Conservation (phyloP, 208 protist species). For the Wallacemonas sp. region DNA sequence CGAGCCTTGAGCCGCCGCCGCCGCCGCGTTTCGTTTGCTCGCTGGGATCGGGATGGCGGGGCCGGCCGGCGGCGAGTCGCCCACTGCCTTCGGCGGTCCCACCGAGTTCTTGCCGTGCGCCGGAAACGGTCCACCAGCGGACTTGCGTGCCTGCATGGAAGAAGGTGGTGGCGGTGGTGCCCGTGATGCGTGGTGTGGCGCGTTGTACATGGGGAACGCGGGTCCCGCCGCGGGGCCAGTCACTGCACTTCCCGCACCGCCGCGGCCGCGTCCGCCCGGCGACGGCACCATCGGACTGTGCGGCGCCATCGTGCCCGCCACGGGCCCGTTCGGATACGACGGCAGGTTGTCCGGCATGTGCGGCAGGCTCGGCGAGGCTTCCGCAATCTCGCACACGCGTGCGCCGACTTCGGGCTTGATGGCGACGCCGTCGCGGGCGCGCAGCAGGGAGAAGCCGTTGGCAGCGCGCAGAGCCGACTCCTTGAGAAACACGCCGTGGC, state of each 20-base stretch:
- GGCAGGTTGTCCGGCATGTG: constrained; percentile 12
- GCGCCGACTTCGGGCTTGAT: constrained; percentile 60
- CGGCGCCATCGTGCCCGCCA: constrained; percentile 1
- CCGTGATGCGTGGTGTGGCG: not conserved
- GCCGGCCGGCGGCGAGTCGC: constrained; percentile 12
- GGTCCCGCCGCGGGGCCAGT: constrained; percentile 11
- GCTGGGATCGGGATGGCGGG: constrained; percentile 39
- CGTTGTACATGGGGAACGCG: not conserved
- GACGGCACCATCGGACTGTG: constrained; percentile 23
- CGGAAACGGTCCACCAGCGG: not conserved
- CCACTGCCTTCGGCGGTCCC: constrained; percentile 12
- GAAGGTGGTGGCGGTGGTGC: not conserved
- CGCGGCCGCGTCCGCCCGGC: constrained; percentile 26
- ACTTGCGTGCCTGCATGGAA: not conserved
- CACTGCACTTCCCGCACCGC: constrained; percentile 15
- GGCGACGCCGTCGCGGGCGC: constrained; percentile 53
- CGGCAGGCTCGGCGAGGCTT: constrained; percentile 16
- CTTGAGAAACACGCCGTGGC: constrained; percentile 47
- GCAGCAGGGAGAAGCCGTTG: constrained; percentile 39
- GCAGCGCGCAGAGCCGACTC: constrained; percentile 32
- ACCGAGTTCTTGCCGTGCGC: constrained; percentile 3
- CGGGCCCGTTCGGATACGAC: not conserved
- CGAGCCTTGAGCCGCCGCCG: constrained; percentile 16
- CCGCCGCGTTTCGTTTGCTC: constrained; percentile 23
- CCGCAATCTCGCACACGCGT: constrained; percentile 50